Conservation (phyloP, 805 yeast species). For the Monosporozyma unispora region DNA sequence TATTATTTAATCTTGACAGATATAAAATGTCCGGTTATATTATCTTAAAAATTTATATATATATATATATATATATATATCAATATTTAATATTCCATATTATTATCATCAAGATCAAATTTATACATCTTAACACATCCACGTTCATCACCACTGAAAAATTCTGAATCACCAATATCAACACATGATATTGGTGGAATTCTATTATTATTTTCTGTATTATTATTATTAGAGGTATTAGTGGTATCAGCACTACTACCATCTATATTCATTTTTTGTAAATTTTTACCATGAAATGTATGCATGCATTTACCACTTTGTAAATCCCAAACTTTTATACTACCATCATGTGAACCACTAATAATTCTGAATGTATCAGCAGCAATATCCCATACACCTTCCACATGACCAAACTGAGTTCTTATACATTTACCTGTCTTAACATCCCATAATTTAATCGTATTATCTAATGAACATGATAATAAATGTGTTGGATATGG, state of each 20-base stretch:
- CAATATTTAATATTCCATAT: constrained; percentile 3
- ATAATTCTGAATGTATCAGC: constrained; percentile 93
- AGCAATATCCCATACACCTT: constrained; percentile 95
- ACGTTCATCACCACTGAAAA: constrained; percentile 83
- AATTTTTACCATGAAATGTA: constrained; percentile 59
- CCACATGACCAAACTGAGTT: constrained; percentile 95
- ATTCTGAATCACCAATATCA: constrained; percentile 78
- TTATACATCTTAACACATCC: constrained; percentile 81
- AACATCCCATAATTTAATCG: constrained; percentile 89
- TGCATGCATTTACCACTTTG: constrained; percentile 92
- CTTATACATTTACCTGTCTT: constrained; percentile 78
- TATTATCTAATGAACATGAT: constrained; percentile 84
- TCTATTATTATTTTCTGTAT: constrained; percentile 6
- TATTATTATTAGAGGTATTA: not conserved
- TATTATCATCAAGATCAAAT: constrained; percentile 43
- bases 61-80: not conserved
- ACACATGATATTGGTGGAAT: constrained; percentile 47
- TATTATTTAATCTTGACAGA: too few relatives aligned
- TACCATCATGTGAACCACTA: constrained; percentile 88
- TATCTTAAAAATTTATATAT: not conserved
- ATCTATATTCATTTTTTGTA: constrained; percentile 9
- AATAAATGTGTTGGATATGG: constrained; percentile 71
- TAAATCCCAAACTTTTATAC: constrained; percentile 91
- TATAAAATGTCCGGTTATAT: not conserved
- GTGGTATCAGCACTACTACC: constrained; percentile 9